phyloP scores from a whole-genome alignment of 805 yeast species.

The Barnettozyma californica region DNA sequence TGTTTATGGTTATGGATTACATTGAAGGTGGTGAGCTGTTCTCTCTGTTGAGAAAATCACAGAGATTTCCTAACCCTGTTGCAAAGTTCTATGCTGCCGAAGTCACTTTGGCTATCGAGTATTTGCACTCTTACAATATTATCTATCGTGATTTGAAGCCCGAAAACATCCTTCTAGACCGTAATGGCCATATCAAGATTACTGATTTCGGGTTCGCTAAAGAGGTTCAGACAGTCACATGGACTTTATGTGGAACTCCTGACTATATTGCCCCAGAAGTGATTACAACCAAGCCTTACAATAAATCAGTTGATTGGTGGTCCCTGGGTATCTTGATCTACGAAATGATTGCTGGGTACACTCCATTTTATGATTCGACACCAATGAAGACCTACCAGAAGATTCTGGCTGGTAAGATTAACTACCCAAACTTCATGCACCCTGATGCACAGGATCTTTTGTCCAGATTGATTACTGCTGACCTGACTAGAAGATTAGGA shows the following conservation, averaged over 20 bases:
- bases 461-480: slow-evolving; percentile 70
- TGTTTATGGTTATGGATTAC: slow-evolving; percentile 95
- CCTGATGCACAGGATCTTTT: slow-evolving; percentile 76
- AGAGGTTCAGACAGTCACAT: slow-evolving; percentile 86
- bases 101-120: slow-evolving; percentile 78
- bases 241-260: slow-evolving; percentile 93
- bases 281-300: slow-evolving; percentile 88
- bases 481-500: slow-evolving; percentile 79
- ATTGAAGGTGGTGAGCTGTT: slow-evolving; percentile 95
- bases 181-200: slow-evolving; percentile 85
- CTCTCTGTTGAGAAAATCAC: slow-evolving; percentile 77
- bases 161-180: slow-evolving; percentile 82
- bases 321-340: slow-evolving; percentile 86
- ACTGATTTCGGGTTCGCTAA: slow-evolving; percentile 96
- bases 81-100: slow-evolving; percentile 96
- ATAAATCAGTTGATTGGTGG: slow-evolving; percentile 98
- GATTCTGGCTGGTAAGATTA: slow-evolving; percentile 72
- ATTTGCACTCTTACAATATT: slow-evolving; percentile 78
- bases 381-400: slow-evolving; percentile 95
- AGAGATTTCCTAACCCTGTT: slow-evolving; percentile 90
- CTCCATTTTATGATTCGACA: slow-evolving; percentile 89
- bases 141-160: slow-evolving; percentile 92
- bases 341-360: slow-evolving; percentile 93
- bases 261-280: slow-evolving; percentile 97
- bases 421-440: slow-evolving; percentile 71